A percentile compares a stretch with the other conserved stretches of the same genome.
Evolutionary conservation across 2,329 filamentous ascomycete species (phyloP).

Genomic region (Exophiala sp.): DNA sequence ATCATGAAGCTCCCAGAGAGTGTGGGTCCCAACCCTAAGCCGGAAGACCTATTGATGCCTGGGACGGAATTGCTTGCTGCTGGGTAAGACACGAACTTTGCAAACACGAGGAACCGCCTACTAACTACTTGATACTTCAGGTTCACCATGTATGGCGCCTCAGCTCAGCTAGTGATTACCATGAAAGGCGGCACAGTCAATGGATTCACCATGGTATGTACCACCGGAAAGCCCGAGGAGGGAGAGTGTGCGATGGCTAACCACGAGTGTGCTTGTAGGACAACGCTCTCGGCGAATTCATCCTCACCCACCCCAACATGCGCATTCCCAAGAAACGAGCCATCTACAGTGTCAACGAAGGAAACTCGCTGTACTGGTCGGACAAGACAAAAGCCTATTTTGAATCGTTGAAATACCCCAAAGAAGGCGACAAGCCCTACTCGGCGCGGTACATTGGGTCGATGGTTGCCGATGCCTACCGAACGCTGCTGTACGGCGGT

Average conservation of each 20-base stretch:
- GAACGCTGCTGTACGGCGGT: conserved; percentile 88
- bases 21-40: conserved; percentile 48
- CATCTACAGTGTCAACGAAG: conserved; percentile 99
- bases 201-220: conserved; percentile 72
- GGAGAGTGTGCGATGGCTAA: neutral
- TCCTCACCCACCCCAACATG: conserved; percentile 95
- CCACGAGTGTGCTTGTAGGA: conserved; percentile 44
- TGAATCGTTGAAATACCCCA: conserved; percentile 76
- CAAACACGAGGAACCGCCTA: neutral
- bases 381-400: conserved; percentile 83
- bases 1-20: conserved; percentile 83
- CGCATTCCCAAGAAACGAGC: conserved; percentile 67
- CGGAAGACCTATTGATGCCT: conserved; percentile 74
- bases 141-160: conserved; percentile 99
- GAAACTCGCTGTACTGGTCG: conserved; percentile 95
- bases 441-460: conserved; percentile 81
- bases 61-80: conserved; percentile 80
- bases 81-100: conserved; percentile 18
- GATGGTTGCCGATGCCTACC: conserved; percentile 98
- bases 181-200: conserved; percentile 91
- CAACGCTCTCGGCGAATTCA: conserved; percentile 95
- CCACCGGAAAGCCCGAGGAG: neutral
- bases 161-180: conserved; percentile 90
- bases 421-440: conserved; percentile 72
- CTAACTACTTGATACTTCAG: conserved; percentile 55